Evolutionary conservation across 2,329 filamentous ascomycete species (phyloP), one percentile per base, ranked within the genome.

Genomic region (Tolypocladium pustulatum): DNA sequence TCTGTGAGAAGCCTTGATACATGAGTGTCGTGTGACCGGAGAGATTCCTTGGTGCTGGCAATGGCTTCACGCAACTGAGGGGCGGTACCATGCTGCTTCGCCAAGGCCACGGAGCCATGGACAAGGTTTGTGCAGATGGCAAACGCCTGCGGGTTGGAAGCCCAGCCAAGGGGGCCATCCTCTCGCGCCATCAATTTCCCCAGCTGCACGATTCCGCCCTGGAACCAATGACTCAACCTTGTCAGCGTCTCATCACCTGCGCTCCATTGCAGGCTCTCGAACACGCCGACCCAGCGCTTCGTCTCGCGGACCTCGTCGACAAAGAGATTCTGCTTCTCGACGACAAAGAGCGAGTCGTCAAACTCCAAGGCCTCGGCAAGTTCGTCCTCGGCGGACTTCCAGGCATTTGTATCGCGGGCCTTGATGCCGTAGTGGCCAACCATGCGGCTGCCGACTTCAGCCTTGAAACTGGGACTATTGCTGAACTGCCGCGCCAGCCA

Each of bases 301-400:
- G 85, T 78, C 70, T 97, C 92, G 54, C 85, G 79, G 7, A 90
- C 83, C 64, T 91, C 86, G 69, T 97, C 93, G 55, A 93, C 77
- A 71, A 90, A 97, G n/a, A 97, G 79, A 69, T 99, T 99, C 69
- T 96, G 91, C 70, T 95, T 92, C 73, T 99, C 94, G 58, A 91
- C 81, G 0, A 83, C 87, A 69, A 99, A 99, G 0, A 99, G 81
- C 4, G 86, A 79, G 62, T 85, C 82, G 67, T 90, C 82, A 64
- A 80, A 76, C 58, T 74, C 72, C 66, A 84, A 69, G 4, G 81
- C 79, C 10, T 68, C 62, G 3, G 67, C 61, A 25, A 86, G 73
- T 59, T 79, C 75, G 1, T 64, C 56, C 30, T 67, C 66, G 0
- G 76, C 74, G 0, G 74, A 56, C 6, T 63, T 49, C 67, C 61